Evolutionary conservation across 1,284 basidiomycete species (phyloP), one percentile per base, ranked within the genome.

Genomic region (Cystobasidiaceae sp.): DNA sequence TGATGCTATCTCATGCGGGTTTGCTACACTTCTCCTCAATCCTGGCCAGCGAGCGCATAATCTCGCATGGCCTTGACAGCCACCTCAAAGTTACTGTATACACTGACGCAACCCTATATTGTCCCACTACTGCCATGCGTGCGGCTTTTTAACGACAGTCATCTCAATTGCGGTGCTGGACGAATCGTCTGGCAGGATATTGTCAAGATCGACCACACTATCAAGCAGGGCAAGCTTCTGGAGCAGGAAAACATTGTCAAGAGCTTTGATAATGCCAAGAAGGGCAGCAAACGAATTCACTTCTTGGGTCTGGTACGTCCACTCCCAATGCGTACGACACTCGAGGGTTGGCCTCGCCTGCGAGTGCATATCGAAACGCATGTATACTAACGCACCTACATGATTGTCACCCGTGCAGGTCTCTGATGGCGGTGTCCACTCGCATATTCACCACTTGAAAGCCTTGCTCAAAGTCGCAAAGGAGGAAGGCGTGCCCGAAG

Each of bases 171-270:
- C 71, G 91, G 91, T 50, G 91, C 91, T 61, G 91, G 91, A 1
- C 85, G 91, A 37, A 83, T 93, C 64, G 90, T 93, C 48, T 93
- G 91, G 91, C 91, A 94, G 77, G 91, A 93, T 74, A 93, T 94
- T 72, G 90, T 93, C 73, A 84, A 85, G 69, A 93, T 93, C 74
- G 90, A 93, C 74, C 86, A 91, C 49, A 82, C 86, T 21, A 93
- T 93, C 78, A 86, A 91, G 79, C 93, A 91, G 75, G 80, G 83
- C 69, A 84, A 89, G 72, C 92, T 93, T 78, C 86, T 91, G 78
- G 85, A 89, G 75, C 86, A 86, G 74, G 79, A 82, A 64, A 80
- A 76, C 34, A 90, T 93, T 72, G 78, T 92, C 32, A 84, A 83
- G 48, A 83, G 83, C 70, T 85, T 85, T 75, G 82, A 90, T 74